phyloP scores from a whole-genome alignment of 106 monocot species.

The Dendrobium officinale region DNA sequence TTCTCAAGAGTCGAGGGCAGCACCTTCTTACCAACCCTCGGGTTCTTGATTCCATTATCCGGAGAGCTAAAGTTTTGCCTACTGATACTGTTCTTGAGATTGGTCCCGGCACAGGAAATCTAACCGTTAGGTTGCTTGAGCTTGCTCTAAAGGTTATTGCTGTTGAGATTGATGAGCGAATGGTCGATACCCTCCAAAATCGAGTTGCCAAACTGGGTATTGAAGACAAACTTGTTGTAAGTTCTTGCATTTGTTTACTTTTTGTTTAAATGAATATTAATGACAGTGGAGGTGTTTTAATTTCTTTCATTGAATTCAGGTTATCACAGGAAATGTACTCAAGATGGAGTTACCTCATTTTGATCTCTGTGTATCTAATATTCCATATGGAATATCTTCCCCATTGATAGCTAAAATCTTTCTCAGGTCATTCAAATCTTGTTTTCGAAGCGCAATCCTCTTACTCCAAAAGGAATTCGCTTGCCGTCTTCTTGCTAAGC shows the following conservation, averaged over 20 bases:
- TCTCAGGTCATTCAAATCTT: constrained; percentile 17
- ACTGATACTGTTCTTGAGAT: constrained; percentile 61
- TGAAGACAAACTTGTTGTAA: constrained; percentile 46
- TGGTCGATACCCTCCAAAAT: constrained; percentile 57
- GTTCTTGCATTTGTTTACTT: not conserved
- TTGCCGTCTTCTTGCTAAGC: constrained; percentile 47
- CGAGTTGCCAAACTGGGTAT: constrained; percentile 37
- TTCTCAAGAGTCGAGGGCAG: constrained; percentile 43
- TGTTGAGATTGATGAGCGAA: constrained; percentile 70
- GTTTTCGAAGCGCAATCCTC: constrained; percentile 62
- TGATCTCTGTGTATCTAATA: constrained; percentile 82
- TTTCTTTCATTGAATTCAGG: constrained; percentile 25
- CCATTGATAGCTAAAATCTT: constrained; percentile 75
- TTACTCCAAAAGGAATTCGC: constrained; percentile 94
- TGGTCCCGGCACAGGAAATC: constrained; percentile 74
- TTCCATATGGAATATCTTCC: constrained; percentile 90
- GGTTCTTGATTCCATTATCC: constrained; percentile 41
- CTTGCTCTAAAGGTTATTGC: constrained; percentile 48
- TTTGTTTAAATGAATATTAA: not conserved
- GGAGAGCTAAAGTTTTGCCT: constrained; percentile 19
- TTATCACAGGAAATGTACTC: constrained; percentile 56
- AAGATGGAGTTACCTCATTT: constrained; percentile 56
- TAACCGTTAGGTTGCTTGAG: constrained; percentile 59
- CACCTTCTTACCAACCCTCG: constrained; percentile 52
- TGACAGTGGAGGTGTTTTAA: not conserved